Conservation (phyloP, 2,329 filamentous ascomycete genomes). For the Sphaerulina musiva region DNA sequence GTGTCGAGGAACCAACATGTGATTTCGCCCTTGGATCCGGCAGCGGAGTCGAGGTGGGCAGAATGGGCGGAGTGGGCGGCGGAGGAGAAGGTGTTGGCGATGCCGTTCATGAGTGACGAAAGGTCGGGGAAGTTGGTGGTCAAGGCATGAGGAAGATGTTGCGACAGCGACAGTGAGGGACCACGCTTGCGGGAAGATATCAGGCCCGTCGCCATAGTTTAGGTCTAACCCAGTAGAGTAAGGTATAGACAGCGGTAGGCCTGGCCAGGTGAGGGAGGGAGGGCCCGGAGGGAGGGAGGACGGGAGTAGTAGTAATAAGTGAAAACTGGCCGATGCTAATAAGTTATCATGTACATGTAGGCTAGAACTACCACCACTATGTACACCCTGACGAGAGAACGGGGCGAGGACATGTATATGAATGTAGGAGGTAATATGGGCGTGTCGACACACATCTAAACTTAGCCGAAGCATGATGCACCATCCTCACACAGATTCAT, state of each 20-base stretch:
- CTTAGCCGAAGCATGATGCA: not conserved
- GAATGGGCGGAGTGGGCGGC: conserved; percentile 1
- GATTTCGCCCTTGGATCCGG: conserved; percentile 26
- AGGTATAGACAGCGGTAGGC: conserved; percentile 7
- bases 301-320: no score
- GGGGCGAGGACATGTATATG: no score
- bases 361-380: no score
- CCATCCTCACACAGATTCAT: not conserved
- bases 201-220: conserved; percentile 13
- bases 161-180: conserved; percentile 15
- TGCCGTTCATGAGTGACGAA: conserved; percentile 20
- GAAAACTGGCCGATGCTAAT: no score
- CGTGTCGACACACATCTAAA: not conserved
- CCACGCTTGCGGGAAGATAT: conserved; percentile 19
- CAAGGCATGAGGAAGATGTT: conserved; percentile 17
- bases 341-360: no score
- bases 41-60: conserved; percentile 7
- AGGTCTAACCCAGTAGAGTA: not conserved
- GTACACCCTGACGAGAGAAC: no score
- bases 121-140: conserved; percentile 20
- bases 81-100: conserved; percentile 15
- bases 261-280: no score
- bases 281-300: no score
- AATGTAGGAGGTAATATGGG: no score
- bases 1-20: conserved; percentile 48